Conservation (phyloP, 208 protist species). For the Jaenimonas drosophilae region DNA sequence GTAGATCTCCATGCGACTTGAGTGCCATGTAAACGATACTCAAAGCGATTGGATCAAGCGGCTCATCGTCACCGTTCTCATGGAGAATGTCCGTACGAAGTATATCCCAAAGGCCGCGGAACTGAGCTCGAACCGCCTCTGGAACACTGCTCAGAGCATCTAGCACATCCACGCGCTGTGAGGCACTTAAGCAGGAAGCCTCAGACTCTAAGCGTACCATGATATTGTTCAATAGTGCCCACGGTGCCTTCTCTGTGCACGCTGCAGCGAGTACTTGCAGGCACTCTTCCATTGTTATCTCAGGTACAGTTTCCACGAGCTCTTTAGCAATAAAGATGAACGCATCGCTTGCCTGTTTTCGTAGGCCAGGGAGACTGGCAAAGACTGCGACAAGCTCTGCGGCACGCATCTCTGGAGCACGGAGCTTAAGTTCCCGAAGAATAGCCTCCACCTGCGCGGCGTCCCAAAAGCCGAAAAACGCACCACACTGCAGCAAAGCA, state of each 20-base stretch:
- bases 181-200: constrained; percentile 15
- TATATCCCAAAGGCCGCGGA: constrained; percentile 11
- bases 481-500: constrained; percentile 59
- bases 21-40: constrained; percentile 54
- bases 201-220: constrained; percentile 29
- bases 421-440: constrained; percentile 49
- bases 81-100: too few species aligned
- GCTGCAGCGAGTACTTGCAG: constrained; percentile 33
- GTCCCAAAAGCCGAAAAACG: constrained; percentile 89
- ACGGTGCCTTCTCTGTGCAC: constrained; percentile 32
- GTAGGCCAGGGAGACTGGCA: constrained; percentile 50
- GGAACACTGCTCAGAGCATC: constrained; percentile 33
- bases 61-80: too few species aligned
- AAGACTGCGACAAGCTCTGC: constrained; percentile 61
- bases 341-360: constrained; percentile 37
- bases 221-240: constrained; percentile 31
- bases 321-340: constrained; percentile 27
- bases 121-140: constrained; percentile 4
- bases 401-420: constrained; percentile 29
- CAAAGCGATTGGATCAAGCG: constrained; percentile 54
- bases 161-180: constrained; percentile 49
- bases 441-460: constrained; percentile 62
- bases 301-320: constrained; percentile 33
- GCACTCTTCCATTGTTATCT: constrained; percentile 75
- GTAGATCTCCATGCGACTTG: too few species aligned